Evolutionary conservation across 108 stramenopile species (phyloP).

Genomic region (Fragilariopsis cylindrus): DNA sequence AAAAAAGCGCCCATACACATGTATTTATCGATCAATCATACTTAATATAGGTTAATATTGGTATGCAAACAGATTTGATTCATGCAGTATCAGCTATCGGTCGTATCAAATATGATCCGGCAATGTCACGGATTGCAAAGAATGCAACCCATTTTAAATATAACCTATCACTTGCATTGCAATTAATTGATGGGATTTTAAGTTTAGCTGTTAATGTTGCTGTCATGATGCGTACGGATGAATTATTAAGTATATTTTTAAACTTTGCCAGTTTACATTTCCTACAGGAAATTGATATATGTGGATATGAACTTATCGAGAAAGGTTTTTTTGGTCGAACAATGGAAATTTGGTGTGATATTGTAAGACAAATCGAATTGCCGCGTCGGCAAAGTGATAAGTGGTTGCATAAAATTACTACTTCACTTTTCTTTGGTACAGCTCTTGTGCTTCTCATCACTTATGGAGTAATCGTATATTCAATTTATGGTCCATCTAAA

Average conservation of each 20-base stretch:
- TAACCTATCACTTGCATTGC: not conserved
- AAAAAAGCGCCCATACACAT: not conserved
- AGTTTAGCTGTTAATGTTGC: slow-evolving; percentile 43
- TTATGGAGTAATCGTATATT: too few relatives aligned
- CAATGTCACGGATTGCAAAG: not conserved
- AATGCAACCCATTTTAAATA: slow-evolving; percentile 9
- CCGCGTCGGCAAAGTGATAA: not conserved
- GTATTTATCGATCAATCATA: not conserved
- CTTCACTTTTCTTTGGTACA: too few relatives aligned
- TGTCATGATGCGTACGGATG: slow-evolving; percentile 45
- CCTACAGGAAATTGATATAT: slow-evolving; percentile 59
- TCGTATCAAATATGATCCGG: slow-evolving; percentile 10
- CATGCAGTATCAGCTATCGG: not conserved
- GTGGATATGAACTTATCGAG: slow-evolving; percentile 44
- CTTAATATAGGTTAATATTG: slow-evolving; percentile 9
- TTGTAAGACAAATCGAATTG: not conserved
- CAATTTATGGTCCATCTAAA: too few relatives aligned
- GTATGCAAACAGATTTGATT: slow-evolving; percentile 20
- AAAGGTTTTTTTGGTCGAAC: slow-evolving; percentile 26
- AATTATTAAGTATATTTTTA: slow-evolving; percentile 50
- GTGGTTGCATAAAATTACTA: too few relatives aligned
- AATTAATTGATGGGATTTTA: slow-evolving; percentile 10
- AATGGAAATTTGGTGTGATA: not conserved
- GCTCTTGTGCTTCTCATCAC: too few relatives aligned
- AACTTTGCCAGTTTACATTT: slow-evolving; percentile 71